Base-by-base conservation (phyloP, 768 basidiomycete species). In the Gyrodon lividus region DNA sequence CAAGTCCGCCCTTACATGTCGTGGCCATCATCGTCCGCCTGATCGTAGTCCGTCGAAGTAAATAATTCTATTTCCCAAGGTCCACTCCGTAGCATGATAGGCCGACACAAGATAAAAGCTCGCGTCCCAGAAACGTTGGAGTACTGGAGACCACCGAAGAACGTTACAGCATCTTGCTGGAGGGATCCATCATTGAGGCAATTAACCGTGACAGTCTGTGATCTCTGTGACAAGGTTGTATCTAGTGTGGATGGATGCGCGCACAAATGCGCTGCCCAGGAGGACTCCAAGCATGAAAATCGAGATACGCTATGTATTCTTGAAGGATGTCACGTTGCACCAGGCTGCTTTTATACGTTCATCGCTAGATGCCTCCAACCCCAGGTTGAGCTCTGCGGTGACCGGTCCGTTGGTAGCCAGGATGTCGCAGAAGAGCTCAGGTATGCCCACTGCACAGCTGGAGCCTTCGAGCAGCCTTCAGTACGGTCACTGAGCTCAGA, bases 151-250 rank as follows among this genome's bases (percentile, higher is more conserved):
- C 69, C 67, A n/a, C 6, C 68, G 57, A 70, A 70, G 0, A 70
- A 69, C 5, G 61, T 62, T 3, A 70, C 43, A 2, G 66, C 59
- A 46, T 74, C 69, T 49, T 72, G 70, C 50, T 72, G 70, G 46
- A 70, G 72, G 12, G 70, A 69, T 52, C 72, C 71, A 3, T 70
- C 71, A 34, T 71, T 71, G 24, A 72, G 59, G 20, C 67, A 49
- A 47, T 74, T 70, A 3, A 66, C 64, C 2, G 7, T 26, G 31
- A 12, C 3, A 31, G 70, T 71, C 47, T 61, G 62, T 5, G 72
- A 12, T 2, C 17, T 6, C 35, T 2, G 34, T 6, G 5, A 5
- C 34, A n/a, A 37, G 35, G 35, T 17, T 37, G 35, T 35, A 17
- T 16, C 5, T 35, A 35, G 35, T 4, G 30, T 10, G 17, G n/a